Percentiles rank a stretch among this genome's conserved stretches.
phyloP scores from a whole-genome alignment of 2,329 filamentous ascomycete genomes.

The Hansfordia pulvinata region DNA sequence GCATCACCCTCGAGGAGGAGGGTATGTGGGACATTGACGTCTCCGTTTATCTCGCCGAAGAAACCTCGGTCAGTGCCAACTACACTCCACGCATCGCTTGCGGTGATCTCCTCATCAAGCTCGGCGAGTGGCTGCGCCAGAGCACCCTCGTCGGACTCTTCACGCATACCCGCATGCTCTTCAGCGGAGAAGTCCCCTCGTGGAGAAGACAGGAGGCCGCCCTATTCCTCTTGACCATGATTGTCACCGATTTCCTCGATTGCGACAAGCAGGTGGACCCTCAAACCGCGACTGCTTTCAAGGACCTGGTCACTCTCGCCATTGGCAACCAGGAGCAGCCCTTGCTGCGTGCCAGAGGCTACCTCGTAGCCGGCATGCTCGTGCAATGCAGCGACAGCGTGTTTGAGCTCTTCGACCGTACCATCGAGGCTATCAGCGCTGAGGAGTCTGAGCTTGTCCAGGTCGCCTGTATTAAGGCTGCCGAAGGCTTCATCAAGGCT shows the following conservation, averaged over 20 bases:
- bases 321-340: slow-evolving; percentile 56
- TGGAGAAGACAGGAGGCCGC: slow-evolving; percentile 65
- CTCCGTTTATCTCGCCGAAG: slow-evolving; percentile 88
- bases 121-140: slow-evolving; percentile 76
- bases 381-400: slow-evolving; percentile 55
- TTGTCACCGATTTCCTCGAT: slow-evolving; percentile 74
- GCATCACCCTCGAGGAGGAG: slow-evolving; percentile 86
- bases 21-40: slow-evolving; percentile 94
- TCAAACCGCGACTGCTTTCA: slow-evolving; percentile 58
- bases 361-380: slow-evolving; percentile 70
- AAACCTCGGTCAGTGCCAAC: slow-evolving; percentile 87
- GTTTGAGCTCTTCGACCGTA: slow-evolving; percentile 52
- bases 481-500: slow-evolving; percentile 53
- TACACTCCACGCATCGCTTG: slow-evolving; percentile 91
- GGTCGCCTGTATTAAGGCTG: slow-evolving; percentile 77
- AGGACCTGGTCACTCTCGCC: slow-evolving; percentile 68
- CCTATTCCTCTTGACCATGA: slow-evolving; percentile 73
- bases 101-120: slow-evolving; percentile 82
- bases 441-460: slow-evolving; percentile 82
- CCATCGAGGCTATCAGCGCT: slow-evolving; percentile 59
- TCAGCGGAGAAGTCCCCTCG: slow-evolving; percentile 35
- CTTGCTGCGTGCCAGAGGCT: slow-evolving; percentile 75
- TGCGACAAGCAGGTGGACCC: slow-evolving; percentile 56
- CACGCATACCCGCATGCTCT: slow-evolving; percentile 61
- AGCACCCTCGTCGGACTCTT: slow-evolving; percentile 68